Percentiles rank a stretch among this genome's conserved stretches.
phyloP scores from a whole-genome alignment of 2,329 filamentous ascomycete species.

The Colletotrichum costaricense region DNA sequence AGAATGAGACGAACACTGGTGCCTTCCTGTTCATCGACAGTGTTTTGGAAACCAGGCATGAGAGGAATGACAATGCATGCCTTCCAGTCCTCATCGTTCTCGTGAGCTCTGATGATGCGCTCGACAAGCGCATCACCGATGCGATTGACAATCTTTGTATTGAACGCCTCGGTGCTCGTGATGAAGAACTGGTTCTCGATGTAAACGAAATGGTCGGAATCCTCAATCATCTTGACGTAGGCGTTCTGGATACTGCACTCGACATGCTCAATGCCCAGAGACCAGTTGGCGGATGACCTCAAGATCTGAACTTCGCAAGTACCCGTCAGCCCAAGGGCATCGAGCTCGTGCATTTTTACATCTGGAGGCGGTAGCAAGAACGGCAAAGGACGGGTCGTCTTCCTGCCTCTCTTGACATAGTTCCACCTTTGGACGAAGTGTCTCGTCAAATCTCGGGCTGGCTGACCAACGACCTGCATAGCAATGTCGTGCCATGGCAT shows the following conservation, averaged over 20 bases:
- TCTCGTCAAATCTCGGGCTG: slow-evolving; percentile 90
- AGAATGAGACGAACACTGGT: slow-evolving; percentile 95
- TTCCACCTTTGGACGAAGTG: slow-evolving; percentile 99
- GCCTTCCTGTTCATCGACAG: slow-evolving; percentile 92
- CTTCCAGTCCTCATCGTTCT: slow-evolving; percentile 89
- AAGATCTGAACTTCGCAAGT: slow-evolving; percentile 98
- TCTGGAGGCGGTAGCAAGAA: slow-evolving; percentile 95
- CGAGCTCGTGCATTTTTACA: slow-evolving; percentile 86
- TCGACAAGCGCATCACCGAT: slow-evolving; percentile 96
- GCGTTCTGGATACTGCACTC: slow-evolving; percentile 97
- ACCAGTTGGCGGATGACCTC: slow-evolving; percentile 91
- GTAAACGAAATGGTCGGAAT: slow-evolving; percentile 97
- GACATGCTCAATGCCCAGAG: slow-evolving; percentile 85
- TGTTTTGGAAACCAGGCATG: slow-evolving; percentile 99
- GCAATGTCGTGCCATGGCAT: slow-evolving; percentile 99
- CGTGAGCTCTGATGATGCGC: slow-evolving; percentile 85
- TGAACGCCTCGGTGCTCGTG: slow-evolving; percentile 89
- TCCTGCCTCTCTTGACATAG: slow-evolving; percentile 91
- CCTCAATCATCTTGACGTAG: slow-evolving; percentile 93
- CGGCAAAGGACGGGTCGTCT: slow-evolving; percentile 91
- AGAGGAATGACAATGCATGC: slow-evolving; percentile 91
- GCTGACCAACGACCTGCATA: slow-evolving; percentile 98
- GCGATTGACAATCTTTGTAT: slow-evolving; percentile 87
- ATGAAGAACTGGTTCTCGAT: slow-evolving; percentile 99
- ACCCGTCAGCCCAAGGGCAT: slow-evolving; percentile 87